Base-by-base conservation (phyloP, 257 asterid genomes). In the Nicotiana paniculata region DNA sequence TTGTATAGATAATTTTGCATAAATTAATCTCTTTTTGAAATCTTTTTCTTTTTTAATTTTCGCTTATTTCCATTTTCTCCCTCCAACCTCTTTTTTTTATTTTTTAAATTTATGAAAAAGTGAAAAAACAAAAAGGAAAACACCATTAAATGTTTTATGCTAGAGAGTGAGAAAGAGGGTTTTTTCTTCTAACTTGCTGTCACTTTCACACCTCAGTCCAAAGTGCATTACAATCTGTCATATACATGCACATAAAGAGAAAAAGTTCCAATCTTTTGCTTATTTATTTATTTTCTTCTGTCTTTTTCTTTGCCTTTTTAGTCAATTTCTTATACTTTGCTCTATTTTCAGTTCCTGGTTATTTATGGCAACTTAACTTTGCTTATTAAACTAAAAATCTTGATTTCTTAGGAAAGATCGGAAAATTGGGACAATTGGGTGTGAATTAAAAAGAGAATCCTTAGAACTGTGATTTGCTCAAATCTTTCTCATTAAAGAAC, bases 361-460 rank as follows among this genome's bases (percentile, higher is more conserved):
- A 63, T 63, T 64, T 72, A 46, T 77, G 86, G 82, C 48, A 64
- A 82, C 77, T 80, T 83, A 66, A 12, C 83, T 85, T 77, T 82
- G 63, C 16, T 77, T 83, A 87, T 74, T 61, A 67, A 86, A 82
- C 79, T 80, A 75, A 64, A 84, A 64, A 84, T 81, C 65, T n/a
- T 69, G 21, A n/a, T 67, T 68, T 68, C 39, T 57, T 35, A 37
- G 9, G 77, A 33, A 16, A 37, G 13, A 16, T 78, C 64, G 57
- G 37, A 37, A 58, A 24, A 6, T 65, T 79, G 64, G 82, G 57
- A 26, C 39, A 62, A 55, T 48, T 59, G 84, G 82, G 32, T 80
- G 51, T 43, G 43, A 37, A 43, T 43, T 43, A 51, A 81, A 65
- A 28, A 16, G 28, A 24, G 67, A 48, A 26, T 81, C 79, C 6